Conservation (phyloP, 2,329 filamentous ascomycete genomes). For the Metarhizium anisopliae region DNA sequence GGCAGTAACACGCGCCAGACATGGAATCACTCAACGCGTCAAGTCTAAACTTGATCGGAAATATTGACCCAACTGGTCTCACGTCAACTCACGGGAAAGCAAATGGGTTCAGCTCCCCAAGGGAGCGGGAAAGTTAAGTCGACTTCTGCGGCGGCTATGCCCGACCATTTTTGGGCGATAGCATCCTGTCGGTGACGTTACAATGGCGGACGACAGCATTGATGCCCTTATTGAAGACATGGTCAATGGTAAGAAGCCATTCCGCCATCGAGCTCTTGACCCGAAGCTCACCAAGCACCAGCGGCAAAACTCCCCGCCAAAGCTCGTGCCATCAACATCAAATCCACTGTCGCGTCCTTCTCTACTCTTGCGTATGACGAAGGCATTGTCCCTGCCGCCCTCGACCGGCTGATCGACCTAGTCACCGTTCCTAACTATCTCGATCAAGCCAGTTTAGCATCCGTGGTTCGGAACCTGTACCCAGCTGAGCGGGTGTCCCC, state of each 20-base stretch:
- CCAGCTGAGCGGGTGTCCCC: conserved; percentile 56
- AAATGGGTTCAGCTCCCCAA: background rate
- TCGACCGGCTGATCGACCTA: conserved; percentile 57
- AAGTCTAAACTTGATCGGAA: too few species aligned
- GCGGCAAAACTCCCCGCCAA: conserved; percentile 56
- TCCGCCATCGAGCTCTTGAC: background rate
- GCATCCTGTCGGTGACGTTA: conserved; percentile 2
- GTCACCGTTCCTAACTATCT: conserved; percentile 58
- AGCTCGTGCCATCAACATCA: conserved; percentile 53
- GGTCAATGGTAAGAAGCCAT: conserved; percentile 17
- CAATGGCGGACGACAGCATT: conserved; percentile 22
- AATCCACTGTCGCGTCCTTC: conserved; percentile 54
- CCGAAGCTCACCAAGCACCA: conserved; percentile 17
- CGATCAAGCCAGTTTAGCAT: conserved; percentile 65
- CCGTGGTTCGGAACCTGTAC: conserved; percentile 66
- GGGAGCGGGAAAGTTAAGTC: background rate
- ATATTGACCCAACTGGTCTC: too few species aligned
- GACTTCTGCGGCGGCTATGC: background rate
- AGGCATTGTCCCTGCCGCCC: conserved; percentile 52
- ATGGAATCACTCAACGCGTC: background rate
- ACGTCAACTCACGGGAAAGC: background rate
- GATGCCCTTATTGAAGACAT: conserved; percentile 27
- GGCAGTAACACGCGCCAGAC: background rate
- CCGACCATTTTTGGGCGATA: background rate
- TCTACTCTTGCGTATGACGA: conserved; percentile 55